Evolutionary conservation across 495 filamentous ascomycete genomes (phyloP).

Genomic region (Penicillium salamii): DNA sequence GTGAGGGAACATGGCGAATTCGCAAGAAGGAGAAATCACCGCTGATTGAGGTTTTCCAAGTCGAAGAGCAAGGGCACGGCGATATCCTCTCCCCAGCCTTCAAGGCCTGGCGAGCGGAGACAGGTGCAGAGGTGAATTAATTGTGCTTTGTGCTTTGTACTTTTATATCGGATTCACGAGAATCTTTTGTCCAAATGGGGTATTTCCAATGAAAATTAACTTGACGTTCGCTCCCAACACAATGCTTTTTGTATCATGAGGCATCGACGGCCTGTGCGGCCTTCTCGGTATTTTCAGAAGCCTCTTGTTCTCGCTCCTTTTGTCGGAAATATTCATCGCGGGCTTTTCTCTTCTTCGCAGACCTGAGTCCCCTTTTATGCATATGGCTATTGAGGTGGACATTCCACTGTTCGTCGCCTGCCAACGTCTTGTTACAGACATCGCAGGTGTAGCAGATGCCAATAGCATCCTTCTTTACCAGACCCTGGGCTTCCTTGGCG

Average conservation of each 20-base stretch:
- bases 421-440: slow-evolving; percentile 63
- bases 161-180: background rate
- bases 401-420: slow-evolving; percentile 72
- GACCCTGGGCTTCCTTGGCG: slow-evolving; percentile 49
- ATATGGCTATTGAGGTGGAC: slow-evolving; percentile 65
- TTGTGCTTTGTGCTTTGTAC: no score
- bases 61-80: slow-evolving; percentile 71
- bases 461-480: slow-evolving; percentile 36
- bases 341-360: slow-evolving; percentile 27
- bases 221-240: background rate
- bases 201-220: background rate
- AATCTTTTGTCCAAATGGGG: background rate
- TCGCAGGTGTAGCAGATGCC: slow-evolving; percentile 59
- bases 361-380: slow-evolving; percentile 51
- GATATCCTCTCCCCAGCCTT: slow-evolving; percentile 76
- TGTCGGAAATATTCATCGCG: slow-evolving; percentile 32
- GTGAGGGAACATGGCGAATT: slow-evolving; percentile 81
- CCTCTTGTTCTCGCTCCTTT: slow-evolving; percentile 10
- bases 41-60: slow-evolving; percentile 66
- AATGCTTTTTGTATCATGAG: background rate
- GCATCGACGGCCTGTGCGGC: background rate
- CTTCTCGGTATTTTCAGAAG: background rate
- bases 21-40: slow-evolving; percentile 52
- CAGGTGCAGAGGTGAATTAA: background rate
- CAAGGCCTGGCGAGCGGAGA: slow-evolving; percentile 60